Evolutionary conservation across 2,329 filamentous ascomycete species (phyloP).

Genomic region (Sporothrix sp.): DNA sequence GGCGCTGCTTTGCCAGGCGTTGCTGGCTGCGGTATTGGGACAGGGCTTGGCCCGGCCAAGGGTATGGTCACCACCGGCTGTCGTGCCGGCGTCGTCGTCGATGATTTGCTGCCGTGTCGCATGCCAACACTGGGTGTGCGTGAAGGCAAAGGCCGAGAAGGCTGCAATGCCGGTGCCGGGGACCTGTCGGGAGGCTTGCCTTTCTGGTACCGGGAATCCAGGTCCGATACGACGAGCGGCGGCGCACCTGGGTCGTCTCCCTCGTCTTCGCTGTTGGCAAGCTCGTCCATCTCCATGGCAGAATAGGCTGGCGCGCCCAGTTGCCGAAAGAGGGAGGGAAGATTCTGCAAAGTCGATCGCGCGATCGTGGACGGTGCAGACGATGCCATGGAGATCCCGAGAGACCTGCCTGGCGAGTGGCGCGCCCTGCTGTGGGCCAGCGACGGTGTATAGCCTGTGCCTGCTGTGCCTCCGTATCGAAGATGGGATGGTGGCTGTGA

Average conservation of each 20-base stretch:
- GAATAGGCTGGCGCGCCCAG: neutral
- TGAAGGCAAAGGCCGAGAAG: neutral
- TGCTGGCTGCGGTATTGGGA: neutral
- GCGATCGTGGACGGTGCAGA: neutral
- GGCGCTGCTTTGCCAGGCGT: neutral
- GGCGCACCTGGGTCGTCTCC: neutral
- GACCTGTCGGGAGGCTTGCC: no score
- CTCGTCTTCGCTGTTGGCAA: slow-evolving; percentile 5
- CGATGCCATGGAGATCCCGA: no score
- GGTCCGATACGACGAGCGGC: slow-evolving; percentile 14
- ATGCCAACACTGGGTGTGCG: neutral
- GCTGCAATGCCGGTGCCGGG: no score
- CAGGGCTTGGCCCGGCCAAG: neutral
- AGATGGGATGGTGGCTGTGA: neutral
- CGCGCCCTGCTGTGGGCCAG: neutral
- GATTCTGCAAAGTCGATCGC: neutral
- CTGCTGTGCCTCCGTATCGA: neutral
- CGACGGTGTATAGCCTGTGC: neutral
- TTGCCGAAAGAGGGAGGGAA: neutral
- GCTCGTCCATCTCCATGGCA: slow-evolving; percentile 7
- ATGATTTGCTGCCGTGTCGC: neutral
- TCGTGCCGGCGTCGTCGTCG: neutral
- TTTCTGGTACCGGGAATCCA: slow-evolving; percentile 7
- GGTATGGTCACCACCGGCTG: slow-evolving; percentile 1
- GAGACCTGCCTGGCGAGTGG: neutral